Base-by-base conservation (phyloP, 2,329 filamentous ascomycete species). In the Cladosporium sp. region DNA sequence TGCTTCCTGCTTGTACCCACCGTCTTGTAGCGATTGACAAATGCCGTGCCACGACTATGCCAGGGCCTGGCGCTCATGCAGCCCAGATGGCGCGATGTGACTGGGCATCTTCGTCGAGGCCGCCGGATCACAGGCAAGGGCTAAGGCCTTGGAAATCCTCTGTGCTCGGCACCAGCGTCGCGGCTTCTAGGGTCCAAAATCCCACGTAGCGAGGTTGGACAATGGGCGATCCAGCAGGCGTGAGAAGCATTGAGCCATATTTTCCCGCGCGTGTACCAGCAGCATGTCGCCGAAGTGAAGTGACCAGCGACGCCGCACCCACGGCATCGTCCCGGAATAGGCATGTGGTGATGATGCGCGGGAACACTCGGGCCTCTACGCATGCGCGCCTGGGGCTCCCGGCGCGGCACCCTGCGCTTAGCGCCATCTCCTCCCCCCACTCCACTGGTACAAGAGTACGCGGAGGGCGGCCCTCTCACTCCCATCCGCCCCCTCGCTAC, bases 81-180 rank as follows among this genome's bases (percentile, higher is more conserved):
- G 40, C 28, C 32, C 34, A 43, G 18, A 40, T 43, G 38, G 31
- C 40, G 40, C 48, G 40, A 50, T 43, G 32, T 31, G 28, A 38
- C 48, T 5, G 42, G 48, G 37, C 7, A 2, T 28, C 22, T 28
- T 50, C 40, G 19, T 19, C 40, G 28, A 34, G 48, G 48, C 11
- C 14, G 40, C 40, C 48, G 48, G 48, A 18, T 43, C 34, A 50
- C 16, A 22, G 19, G n/a, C 13, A 13, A 43, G 9, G 46, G 48
- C 48, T 50, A 50, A 43, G 48, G 19, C 40, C 48, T 50, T 50
- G 48, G 48, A 7, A 31, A 40, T 50, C 38, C 40, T 50, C 48
- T 43, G 38, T 50, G 48, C 48, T 50, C 48, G 48, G 48, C 48
- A 33, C 31, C 38, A 43, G 48, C 32, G 40, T 38, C 9, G 13